Base-by-base conservation (phyloP, 2,329 filamentous ascomycete species). In the Colletotrichum magnum region DNA sequence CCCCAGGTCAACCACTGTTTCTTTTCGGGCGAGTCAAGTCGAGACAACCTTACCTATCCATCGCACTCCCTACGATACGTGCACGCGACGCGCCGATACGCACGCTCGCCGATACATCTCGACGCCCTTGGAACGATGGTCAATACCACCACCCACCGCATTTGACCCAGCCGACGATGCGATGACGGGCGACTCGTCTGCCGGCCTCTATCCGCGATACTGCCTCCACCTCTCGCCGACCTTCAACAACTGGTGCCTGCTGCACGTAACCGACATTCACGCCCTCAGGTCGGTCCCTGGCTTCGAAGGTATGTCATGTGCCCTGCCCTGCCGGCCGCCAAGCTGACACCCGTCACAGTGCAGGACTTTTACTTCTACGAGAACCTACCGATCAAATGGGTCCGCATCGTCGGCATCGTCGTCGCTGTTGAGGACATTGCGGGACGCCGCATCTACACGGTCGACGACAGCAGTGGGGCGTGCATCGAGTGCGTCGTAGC, bases 351-450 rank as follows among this genome's bases (percentile, higher is more conserved):
- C 21, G 1, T 10, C 43, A 3, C 36, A 59, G 84, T 84, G 57
- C 86, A 89, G 74, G 81, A 86, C 71, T 82, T 91, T 41, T 91
- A 85, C 76, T 94, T 94, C 79, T 86, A 90, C 80, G 79, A 85
- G 58, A 95, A 94, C 78, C 89, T 95, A 73, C 93, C 93, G 0
- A 89, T 95, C 73, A 89, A 90, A 85, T 95, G 91, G 88, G 88
- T 93, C 61, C 90, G 91, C 70, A 79, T 95, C 39, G 86, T 90
- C 7, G 93, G 93, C 36, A 79, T 94, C 9, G 86, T 95, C 24
- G 90, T 94, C 64, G 88, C 87, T 13, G 80, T 89, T 43, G 86
- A 89, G 71, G 84, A 89, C 24, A 86, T 82, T 64, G 71, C 74
- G 43, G 79, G 79, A 43, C 81, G 81, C 43, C 83, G 81, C 52